Percentiles rank a stretch among this genome's conserved stretches.
Evolutionary conservation across 306 rosid species (phyloP).

Genomic region (Arachis stenosperma): DNA sequence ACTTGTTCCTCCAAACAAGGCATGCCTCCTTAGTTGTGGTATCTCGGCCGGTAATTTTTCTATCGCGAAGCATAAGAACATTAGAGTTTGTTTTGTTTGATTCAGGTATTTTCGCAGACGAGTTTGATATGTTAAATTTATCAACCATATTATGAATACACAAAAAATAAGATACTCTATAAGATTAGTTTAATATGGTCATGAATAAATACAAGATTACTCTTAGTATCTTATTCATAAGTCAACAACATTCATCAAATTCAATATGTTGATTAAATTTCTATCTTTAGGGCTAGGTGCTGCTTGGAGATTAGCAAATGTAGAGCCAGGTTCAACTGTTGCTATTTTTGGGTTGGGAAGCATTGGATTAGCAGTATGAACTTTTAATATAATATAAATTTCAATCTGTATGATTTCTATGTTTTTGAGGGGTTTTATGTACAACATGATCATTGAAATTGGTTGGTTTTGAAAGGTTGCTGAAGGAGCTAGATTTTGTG

Average conservation of each 20-base stretch:
- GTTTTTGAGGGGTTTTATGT: not conserved
- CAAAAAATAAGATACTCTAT: too few relatives aligned
- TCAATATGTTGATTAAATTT: constrained; percentile 19
- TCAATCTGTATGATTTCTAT: not conserved
- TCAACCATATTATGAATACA: too few relatives aligned
- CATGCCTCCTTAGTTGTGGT: constrained; percentile 84
- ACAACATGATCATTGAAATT: constrained; percentile 24
- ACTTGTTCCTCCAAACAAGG: constrained; percentile 59
- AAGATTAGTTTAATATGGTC: not conserved
- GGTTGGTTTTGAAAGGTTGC: constrained; percentile 62
- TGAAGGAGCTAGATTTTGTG: constrained; percentile 88
- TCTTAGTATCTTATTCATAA: not conserved
- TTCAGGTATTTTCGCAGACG: too few relatives aligned
- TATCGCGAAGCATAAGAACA: not conserved
- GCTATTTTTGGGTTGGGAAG: constrained; percentile 83
- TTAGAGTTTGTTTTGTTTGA: too few relatives aligned
- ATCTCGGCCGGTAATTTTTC: constrained; percentile 70
- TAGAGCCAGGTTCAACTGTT: constrained; percentile 76
- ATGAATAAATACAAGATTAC: not conserved
- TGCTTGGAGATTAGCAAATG: constrained; percentile 86
- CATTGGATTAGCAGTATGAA: constrained; percentile 83
- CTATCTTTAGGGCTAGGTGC: constrained; percentile 78
- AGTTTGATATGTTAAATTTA: too few relatives aligned
- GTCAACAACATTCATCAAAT: constrained; percentile 1
- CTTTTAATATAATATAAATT: not conserved